Conservation (phyloP, 1,284 basidiomycete species). For the Malassezia globosa region DNA sequence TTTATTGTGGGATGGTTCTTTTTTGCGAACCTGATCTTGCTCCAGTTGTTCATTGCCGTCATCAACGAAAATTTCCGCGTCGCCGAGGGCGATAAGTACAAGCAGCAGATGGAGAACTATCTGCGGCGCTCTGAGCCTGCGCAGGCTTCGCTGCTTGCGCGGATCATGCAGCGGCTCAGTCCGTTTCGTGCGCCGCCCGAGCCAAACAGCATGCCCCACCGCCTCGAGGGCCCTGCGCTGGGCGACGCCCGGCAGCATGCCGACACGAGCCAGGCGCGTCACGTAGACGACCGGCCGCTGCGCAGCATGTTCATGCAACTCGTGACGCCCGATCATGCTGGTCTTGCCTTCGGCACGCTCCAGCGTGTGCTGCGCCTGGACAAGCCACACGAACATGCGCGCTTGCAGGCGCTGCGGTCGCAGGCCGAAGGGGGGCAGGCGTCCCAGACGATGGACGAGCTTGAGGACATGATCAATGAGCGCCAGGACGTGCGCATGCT, state of each 20-base stretch:
- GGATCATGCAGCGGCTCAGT: constrained; percentile 60
- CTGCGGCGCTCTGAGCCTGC: constrained; percentile 48
- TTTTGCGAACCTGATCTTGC: constrained; percentile 86
- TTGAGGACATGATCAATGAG: constrained; percentile 10
- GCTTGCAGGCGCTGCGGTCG: constrained; percentile 50
- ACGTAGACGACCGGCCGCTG: constrained; percentile 13
- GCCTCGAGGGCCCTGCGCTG: constrained; percentile 23
- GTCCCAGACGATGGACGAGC: constrained; percentile 14
- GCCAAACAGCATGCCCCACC: constrained; percentile 14
- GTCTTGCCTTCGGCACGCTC: constrained; percentile 20
- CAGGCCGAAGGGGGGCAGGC: constrained; percentile 15
- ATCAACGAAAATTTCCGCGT: constrained; percentile 95
- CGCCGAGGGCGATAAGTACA: constrained; percentile 78
- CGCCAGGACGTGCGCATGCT: constrained; percentile 43
- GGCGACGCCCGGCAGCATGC: constrained; percentile 5
- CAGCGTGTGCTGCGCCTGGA: constrained; percentile 49
- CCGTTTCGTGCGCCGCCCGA: constrained; percentile 68
- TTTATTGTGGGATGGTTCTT: constrained; percentile 79
- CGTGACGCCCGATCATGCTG: constrained; percentile 14
- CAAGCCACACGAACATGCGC: constrained; percentile 56
- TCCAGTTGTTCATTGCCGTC: constrained; percentile 96
- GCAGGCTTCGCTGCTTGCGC: constrained; percentile 33
- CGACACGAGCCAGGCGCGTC: constrained; percentile 1
- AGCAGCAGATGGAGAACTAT: constrained; percentile 62
- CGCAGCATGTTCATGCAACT: constrained; percentile 17